Percentiles rank a stretch among this genome's conserved stretches.
These are phyloP conservation scores for Carex scoparia DNA, from an alignment of 176 grass and related monocot genomes.

Conservation along the genomic window DNA sequence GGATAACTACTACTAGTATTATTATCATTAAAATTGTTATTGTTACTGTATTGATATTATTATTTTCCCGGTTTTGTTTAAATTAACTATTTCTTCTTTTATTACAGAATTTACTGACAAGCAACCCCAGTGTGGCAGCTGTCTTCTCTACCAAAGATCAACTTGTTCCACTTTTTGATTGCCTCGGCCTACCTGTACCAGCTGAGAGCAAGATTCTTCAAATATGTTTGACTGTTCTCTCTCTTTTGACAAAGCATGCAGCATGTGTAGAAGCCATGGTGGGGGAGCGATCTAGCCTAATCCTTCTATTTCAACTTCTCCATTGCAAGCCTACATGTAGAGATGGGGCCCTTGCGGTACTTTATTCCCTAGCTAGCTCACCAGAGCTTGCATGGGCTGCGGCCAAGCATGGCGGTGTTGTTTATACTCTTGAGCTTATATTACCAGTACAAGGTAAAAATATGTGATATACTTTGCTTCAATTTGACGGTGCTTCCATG, in stretches of 20 bases:
- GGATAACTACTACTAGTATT: neutral
- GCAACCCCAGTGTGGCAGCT: constrained; percentile 76
- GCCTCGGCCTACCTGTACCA: constrained; percentile 57
- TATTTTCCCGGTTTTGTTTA: constrained; percentile 7
- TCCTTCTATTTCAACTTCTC: constrained; percentile 92
- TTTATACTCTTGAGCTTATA: constrained; percentile 99
- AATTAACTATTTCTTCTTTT: constrained; percentile 17
- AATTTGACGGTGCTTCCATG: neutral
- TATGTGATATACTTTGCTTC: neutral
- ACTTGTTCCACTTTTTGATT: constrained; percentile 87
- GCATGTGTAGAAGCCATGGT: constrained; percentile 98
- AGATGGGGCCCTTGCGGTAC: constrained; percentile 80
- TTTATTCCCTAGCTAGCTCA: constrained; percentile 91
- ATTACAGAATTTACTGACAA: constrained; percentile 86
- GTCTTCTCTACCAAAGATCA: constrained; percentile 84
- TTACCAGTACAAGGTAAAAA: constrained; percentile 70
- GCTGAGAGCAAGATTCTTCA: constrained; percentile 79
- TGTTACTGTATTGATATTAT: neutral
- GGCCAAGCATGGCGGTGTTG: constrained; percentile 93
- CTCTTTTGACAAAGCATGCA: constrained; percentile 90
- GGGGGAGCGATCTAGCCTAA: constrained; percentile 83
- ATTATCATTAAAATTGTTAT: neutral
- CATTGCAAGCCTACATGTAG: constrained; percentile 79
- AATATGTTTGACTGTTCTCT: constrained; percentile 83
- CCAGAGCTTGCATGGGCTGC: constrained; percentile 97